phyloP scores from a whole-genome alignment of 176 grass and related monocot species.

The Sorghum bicolor region Sorghum_bicolor_NCBIv3 NC_012873.2:56595001-56595500 shows the following conservation, averaged over 20 bases:
- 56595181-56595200: neutral
- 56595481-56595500: neutral
- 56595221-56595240: neutral
- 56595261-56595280: neutral
- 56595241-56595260: neutral
- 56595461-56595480: neutral
- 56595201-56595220: neutral
- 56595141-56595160: neutral
- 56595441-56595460: neutral
- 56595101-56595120: neutral
- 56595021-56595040: neutral
- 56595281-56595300: conserved; percentile 51
- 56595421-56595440: neutral
- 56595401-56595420: neutral
- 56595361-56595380: neutral
- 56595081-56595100: neutral
- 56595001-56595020: neutral
- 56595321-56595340: conserved; percentile 66
- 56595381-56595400: neutral
- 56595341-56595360: neutral
- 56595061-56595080: neutral
- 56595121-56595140: neutral
- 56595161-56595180: neutral
- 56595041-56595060: neutral
- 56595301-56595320: conserved; percentile 83